Conservation (phyloP, 2,329 filamentous ascomycete species). For the Pseudovirgaria hyperparasitica region DNA sequence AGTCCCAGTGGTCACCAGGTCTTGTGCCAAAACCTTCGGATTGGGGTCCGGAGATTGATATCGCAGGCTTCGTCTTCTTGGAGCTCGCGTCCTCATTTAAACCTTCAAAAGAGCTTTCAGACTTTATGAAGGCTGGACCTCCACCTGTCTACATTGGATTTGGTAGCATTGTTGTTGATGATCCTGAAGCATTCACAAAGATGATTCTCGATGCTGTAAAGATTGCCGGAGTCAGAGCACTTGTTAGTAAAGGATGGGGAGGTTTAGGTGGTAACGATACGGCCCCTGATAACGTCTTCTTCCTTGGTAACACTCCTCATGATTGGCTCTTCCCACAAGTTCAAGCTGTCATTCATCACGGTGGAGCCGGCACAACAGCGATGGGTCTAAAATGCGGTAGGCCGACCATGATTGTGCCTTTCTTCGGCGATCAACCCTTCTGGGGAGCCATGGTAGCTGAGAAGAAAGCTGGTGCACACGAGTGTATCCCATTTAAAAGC, state of each 20-base stretch:
- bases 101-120: slow-evolving; percentile 41
- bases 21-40: slow-evolving; percentile 55
- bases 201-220: slow-evolving; percentile 60
- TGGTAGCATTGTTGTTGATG: slow-evolving; percentile 63
- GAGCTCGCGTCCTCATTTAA: slow-evolving; percentile 51
- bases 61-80: slow-evolving; percentile 68
- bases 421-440: slow-evolving; percentile 70
- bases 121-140: slow-evolving; percentile 27
- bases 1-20: slow-evolving; percentile 37
- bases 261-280: slow-evolving; percentile 46
- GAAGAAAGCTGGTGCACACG: slow-evolving; percentile 49
- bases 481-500: slow-evolving; percentile 53
- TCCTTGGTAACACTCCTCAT: slow-evolving; percentile 63
- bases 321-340: slow-evolving; percentile 65
- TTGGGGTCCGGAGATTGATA: slow-evolving; percentile 57
- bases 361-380: slow-evolving; percentile 66
- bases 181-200: slow-evolving; percentile 53
- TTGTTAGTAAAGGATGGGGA: slow-evolving; percentile 68
- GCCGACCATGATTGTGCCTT: slow-evolving; percentile 65
- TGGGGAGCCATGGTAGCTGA: slow-evolving; percentile 60
- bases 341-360: slow-evolving; percentile 57
- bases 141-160: slow-evolving; percentile 64
- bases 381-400: slow-evolving; percentile 58
- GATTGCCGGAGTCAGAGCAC: slow-evolving; percentile 52
- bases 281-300: slow-evolving; percentile 47